Evolutionary conservation across 2,329 filamentous ascomycete genomes (phyloP).

Genomic region (Fusarium multiceps): DNA sequence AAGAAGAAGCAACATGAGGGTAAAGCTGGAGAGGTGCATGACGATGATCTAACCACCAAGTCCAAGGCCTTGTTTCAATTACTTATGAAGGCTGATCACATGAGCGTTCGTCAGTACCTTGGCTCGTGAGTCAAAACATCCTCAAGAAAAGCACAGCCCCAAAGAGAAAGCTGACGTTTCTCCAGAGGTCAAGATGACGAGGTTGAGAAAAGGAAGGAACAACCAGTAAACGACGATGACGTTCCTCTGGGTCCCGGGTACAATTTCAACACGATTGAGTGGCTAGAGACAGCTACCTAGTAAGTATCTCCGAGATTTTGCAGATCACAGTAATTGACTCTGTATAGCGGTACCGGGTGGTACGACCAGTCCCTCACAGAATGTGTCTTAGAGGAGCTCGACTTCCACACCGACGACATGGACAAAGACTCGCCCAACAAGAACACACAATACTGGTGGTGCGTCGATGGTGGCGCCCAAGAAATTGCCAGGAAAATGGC

Average conservation of each 20-base stretch:
- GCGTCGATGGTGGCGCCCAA: conserved; percentile 11
- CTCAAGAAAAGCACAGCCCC: too few relatives aligned
- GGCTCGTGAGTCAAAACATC: conserved; percentile 31
- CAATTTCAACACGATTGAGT: conserved; percentile 20
- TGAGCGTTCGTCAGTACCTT: conserved; percentile 34
- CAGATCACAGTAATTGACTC: neutral
- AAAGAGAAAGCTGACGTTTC: too few relatives aligned
- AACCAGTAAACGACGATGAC: neutral
- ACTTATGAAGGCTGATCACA: conserved; percentile 25
- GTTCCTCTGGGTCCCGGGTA: neutral
- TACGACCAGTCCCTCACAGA: conserved; percentile 18
- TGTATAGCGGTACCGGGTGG: conserved; percentile 8
- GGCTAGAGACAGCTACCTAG: conserved; percentile 11
- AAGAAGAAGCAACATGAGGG: neutral
- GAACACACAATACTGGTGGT: conserved; percentile 4
- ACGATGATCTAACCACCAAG: neutral
- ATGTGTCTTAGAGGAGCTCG: conserved; percentile 10
- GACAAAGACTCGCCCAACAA: neutral
- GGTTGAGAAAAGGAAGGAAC: too few relatives aligned
- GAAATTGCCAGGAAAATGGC: conserved; percentile 15
- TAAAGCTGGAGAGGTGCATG: neutral
- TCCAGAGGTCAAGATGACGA: too few relatives aligned
- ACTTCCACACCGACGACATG: neutral
- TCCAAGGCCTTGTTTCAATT: neutral
- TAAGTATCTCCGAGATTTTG: rapidly evolving